Evolutionary conservation across 2,329 filamentous ascomycete genomes (phyloP), one percentile per base, ranked within the genome.

Genomic region (Hyphodiscus sp.): DNA sequence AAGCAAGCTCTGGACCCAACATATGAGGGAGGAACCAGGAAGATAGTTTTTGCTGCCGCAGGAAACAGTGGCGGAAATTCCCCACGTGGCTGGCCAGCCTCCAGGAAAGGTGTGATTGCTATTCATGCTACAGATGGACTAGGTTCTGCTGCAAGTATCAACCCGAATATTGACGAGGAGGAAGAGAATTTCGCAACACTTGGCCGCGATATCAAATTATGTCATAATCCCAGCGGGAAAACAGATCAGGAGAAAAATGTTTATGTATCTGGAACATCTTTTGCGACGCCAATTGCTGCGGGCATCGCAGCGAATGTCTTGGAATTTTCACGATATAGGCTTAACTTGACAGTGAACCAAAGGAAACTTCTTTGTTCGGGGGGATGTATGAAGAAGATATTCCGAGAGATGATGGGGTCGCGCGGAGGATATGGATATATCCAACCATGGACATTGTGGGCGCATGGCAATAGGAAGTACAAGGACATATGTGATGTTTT

Each of bases 241-340:
- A 9, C 18, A 9, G n/a, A 20, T 7, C n/a, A 50, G 19, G 41
- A 26, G 23, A 26, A 26, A 26, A 26, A 26, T 26, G 23, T 26
- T 26, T 42, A 42, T 42, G 41, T 56, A 42, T 54, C 58, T 13
- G 59, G 59, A 30, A 61, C 59, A 8, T 61, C 58, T 19, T 48
- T 60, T 6, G 59, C 59, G 29, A 61, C 59, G 16, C 54, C 59
- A 13, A 57, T 61, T 26, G 57, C 59, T 13, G 59, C 59, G 38
- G 59, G 56, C 0, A 29, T 61, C 16, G 59, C 50, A 16, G 62
- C 58, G 2, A 57, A 53, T 26, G 56, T 61, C 10, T 54, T 59
- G n/a, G 45, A 47, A 8, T 47, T 4, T 11, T 3, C 41, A 26
- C 23, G 23, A 26, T 26, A 26, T 26, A 26, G 8, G 23, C 23